These are phyloP conservation scores for Diplocarpon rosae DNA, from an alignment of 2,329 filamentous ascomycete species.

Conservation along the genomic window DNA sequence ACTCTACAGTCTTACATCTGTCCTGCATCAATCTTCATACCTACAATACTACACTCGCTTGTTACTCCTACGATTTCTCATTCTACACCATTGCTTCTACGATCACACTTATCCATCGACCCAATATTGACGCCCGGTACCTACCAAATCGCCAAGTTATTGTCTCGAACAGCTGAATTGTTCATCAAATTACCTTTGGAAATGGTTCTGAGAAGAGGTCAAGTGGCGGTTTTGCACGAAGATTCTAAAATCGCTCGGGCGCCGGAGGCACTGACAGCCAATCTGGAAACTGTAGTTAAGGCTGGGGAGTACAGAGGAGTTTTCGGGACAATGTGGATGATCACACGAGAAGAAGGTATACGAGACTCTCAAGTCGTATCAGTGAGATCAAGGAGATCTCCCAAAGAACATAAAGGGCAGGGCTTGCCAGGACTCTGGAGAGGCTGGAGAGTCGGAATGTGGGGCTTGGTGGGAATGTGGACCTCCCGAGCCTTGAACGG, in stretches of 20 bases:
- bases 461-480: conserved; percentile 46
- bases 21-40: conserved; percentile 58
- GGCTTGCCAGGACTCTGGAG: conserved; percentile 44
- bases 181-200: conserved; percentile 84
- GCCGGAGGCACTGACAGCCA: conserved; percentile 5
- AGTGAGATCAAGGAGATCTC: conserved; percentile 9
- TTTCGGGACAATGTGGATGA: conserved; percentile 81
- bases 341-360: conserved; percentile 69
- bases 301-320: conserved; percentile 76
- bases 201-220: conserved; percentile 80
- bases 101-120: conserved; percentile 75
- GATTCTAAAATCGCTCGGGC: conserved; percentile 17
- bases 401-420: conserved; percentile 33
- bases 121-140: conserved; percentile 68
- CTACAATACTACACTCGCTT: conserved; percentile 79
- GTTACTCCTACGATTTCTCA: conserved; percentile 74
- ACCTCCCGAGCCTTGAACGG: conserved; percentile 27
- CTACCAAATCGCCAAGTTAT: conserved; percentile 74
- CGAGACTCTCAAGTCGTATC: conserved; percentile 5
- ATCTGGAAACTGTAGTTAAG: conserved; percentile 65
- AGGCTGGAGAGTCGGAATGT: conserved; percentile 46
- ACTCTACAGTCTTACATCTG: conserved; percentile 69
- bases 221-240: conserved; percentile 54
- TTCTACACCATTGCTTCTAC: conserved; percentile 74
- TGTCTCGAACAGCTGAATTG: conserved; percentile 68